phyloP scores from a whole-genome alignment of 2,329 filamentous ascomycete species.

The Penicillium frequentans region DNA sequence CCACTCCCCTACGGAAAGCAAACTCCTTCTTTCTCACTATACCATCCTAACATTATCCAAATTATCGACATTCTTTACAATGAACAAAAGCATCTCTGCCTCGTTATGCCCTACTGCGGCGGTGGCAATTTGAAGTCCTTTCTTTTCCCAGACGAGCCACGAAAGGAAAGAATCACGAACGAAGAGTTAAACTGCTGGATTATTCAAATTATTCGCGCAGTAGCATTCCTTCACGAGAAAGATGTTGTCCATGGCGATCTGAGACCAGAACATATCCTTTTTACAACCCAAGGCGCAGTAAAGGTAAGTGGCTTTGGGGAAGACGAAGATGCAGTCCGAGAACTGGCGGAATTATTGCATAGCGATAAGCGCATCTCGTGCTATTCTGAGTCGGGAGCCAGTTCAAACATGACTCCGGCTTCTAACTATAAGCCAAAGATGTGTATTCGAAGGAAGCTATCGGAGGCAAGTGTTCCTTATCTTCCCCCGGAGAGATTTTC shows the following conservation, averaged over 20 bases:
- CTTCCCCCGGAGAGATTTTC: not conserved
- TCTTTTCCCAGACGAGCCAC: not conserved
- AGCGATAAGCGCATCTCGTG: not conserved
- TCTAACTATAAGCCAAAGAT: not conserved
- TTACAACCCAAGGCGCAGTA: conserved; percentile 2
- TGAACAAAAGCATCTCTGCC: conserved; percentile 3
- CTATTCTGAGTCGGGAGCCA: not conserved
- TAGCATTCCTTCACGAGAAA: not conserved
- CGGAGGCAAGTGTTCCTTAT: not conserved
- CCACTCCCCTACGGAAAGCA: not conserved
- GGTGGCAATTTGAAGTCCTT: conserved; percentile 3
- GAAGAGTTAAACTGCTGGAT: not conserved
- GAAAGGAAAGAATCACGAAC: not conserved
- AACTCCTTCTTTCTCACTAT: not conserved
- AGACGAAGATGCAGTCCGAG: conserved; percentile 4
- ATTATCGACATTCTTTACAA: conserved; percentile 8
- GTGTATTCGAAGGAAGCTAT: not conserved
- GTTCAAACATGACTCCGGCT: not conserved
- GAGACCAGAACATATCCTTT: conserved; percentile 3
- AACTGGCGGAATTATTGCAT: not conserved
- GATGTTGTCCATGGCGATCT: not conserved
- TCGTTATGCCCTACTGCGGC: conserved; percentile 9
- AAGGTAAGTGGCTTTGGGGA: conserved; percentile 10
- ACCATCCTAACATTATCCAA: conserved; percentile 5
- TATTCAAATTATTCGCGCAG: not conserved